Base-by-base conservation (phyloP, 2,329 filamentous ascomycete species). In the Hymenoscyphus albidus region DNA sequence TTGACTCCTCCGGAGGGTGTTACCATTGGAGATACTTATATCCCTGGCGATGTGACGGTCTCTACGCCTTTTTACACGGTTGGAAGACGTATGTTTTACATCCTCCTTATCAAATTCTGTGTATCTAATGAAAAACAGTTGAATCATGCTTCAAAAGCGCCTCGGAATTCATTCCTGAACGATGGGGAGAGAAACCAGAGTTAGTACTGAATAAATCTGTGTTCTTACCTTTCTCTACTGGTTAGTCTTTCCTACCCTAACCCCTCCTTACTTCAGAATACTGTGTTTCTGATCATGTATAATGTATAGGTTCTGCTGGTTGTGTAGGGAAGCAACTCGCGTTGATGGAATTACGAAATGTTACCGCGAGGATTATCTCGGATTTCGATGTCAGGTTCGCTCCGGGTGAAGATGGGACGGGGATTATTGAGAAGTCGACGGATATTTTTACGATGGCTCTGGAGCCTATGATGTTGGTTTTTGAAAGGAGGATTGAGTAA, bases 1-100 rank as follows among this genome's bases (percentile, higher is more conserved):
- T 65, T 75, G 38, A 79, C 78, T 2, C 78, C 79, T 0, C 72
- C 75, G 0, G 72, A 78, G 51, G 80, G 80, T 4, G 70, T 80
- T 5, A 65, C 13, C 5, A 65, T 71, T 56, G 68, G 65, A 5
- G 56, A 61, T 9, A 68, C 58, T 2, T 66, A 62, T 22, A 59
- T 72, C 35, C 71, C 71, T 5, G 69, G 70, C 22, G 55, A 66
- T 42, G 62, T 65, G 2, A 66, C 56, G 0, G 51, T 71, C 54
- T 65, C 63, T 13, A 61, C 64, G 12, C 69, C 70, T 18, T 61
- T 61, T 3, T 70, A 57, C 42, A 65, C 65, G 6, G 58, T 70
- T 12, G 67, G 67, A 1, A 67, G 67, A 69, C 61, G 68, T 70
- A 61, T 65, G 70, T 65, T 42, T 54, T 54, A 16, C 10, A 5